These are phyloP conservation scores for Epichloe glyceriae DNA, from an alignment of 2,329 filamentous ascomycete species.

Conservation along the genomic window DNA sequence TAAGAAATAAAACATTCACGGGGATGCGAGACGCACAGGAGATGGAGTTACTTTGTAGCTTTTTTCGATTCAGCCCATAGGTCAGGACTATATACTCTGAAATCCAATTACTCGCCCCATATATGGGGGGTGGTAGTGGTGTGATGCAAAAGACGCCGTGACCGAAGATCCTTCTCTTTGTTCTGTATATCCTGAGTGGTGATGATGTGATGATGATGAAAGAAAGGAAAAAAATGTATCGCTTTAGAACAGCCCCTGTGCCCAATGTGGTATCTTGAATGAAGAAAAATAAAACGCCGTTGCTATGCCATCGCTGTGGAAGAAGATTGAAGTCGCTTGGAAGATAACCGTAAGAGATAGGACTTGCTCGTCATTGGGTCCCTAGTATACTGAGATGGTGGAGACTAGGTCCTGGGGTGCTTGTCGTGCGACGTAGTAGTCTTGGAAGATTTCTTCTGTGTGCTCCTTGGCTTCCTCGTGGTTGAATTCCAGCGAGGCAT, in stretches of 20 bases:
- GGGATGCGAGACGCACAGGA: neutral
- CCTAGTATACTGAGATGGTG: slow-evolving; percentile 44
- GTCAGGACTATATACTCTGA: neutral
- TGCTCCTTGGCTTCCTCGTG: slow-evolving; percentile 39
- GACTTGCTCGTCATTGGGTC: neutral
- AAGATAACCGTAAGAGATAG: neutral
- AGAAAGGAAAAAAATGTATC: slow-evolving; percentile 5
- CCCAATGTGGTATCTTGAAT: slow-evolving; percentile 15
- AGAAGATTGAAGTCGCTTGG: slow-evolving; percentile 5
- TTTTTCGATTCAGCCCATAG: slow-evolving; percentile 3
- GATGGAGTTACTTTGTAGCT: neutral
- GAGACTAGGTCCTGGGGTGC: slow-evolving; percentile 39
- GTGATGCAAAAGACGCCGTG: neutral
- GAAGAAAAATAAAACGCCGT: slow-evolving; percentile 12
- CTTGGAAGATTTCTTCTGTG: slow-evolving; percentile 34
- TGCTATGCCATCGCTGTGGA: slow-evolving; percentile 16
- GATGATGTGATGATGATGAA: neutral
- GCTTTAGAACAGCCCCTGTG: slow-evolving; percentile 11
- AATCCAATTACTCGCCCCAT: neutral
- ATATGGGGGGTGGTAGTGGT: neutral
- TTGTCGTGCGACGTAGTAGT: slow-evolving; percentile 40
- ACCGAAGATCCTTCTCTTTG: slow-evolving; percentile 3
- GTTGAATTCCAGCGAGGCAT: slow-evolving; percentile 43
- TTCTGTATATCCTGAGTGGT: slow-evolving; percentile 8
- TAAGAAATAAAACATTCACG: neutral